Evolutionary conservation across 2,329 filamentous ascomycete species (phyloP), one percentile per base, ranked within the genome.

Genomic region (Diplodia scrobiculata): DNA sequence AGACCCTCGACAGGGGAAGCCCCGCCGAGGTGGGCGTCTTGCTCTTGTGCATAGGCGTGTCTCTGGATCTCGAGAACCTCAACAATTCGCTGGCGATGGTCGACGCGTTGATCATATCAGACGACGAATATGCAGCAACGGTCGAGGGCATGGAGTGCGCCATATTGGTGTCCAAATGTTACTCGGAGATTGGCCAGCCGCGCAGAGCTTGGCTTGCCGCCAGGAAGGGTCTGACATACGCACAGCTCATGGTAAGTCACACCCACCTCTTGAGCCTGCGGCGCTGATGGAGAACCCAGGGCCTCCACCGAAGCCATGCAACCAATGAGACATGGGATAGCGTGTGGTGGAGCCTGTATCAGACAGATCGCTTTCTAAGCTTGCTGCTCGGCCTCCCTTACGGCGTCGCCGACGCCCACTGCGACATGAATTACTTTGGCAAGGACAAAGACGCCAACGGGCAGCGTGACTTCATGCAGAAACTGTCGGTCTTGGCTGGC

Each of bases 101-200:
- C 17, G 79, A 84, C 58, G 77, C 75, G 17, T 77, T 83, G 68
- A 79, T 86, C 17, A 72, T 82, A 13, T 76, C 78, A 13, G 80
- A 84, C 63, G 82, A 84, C 64, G 80, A 84, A 55, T 80, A 81
- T 66, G 79, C 79, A 14, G 80, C 80, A 10, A 84, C 79, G 0
- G 69, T 86, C 0, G 81, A 85, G 59, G 82, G 81, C 2, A 78
- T 87, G 66, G 84, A 87, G 71, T 83, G 81, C 59, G 77, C 84
- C 50, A 74, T 82, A 58, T 71, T 87, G 13, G 77, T 82, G 48
- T 77, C 79, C 13, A 86, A 85, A 70, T 80, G 83, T 68, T 82
- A 84, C 68, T 75, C 84, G 62, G 83, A 85, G 66, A 81, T 84
- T 68, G 85, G 85, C 2, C 81, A 82, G 50, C 84, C 85, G 11